These are phyloP conservation scores for Rhododendron kiyosumense DNA, from an alignment of 148 eudicot species.

Conservation along the genomic window DNA sequence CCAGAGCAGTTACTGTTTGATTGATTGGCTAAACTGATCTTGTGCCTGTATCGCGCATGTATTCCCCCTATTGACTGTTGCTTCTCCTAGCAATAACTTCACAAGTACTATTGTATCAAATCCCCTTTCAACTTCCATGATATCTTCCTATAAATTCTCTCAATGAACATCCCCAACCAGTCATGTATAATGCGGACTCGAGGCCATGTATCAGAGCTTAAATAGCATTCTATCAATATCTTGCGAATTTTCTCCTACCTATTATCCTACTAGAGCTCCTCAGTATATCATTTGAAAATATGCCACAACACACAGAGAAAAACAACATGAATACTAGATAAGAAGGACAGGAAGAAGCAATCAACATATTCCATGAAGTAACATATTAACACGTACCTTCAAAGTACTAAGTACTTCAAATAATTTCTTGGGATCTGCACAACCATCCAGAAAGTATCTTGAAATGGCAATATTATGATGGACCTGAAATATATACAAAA, in stretches of 20 bases:
- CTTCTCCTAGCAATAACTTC: background rate
- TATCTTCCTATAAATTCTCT: background rate
- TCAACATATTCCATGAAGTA: background rate
- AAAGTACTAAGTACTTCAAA: slow-evolving; percentile 52
- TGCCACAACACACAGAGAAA: background rate
- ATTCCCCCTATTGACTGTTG: background rate
- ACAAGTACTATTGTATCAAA: background rate
- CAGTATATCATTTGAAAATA: background rate
- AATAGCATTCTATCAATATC: background rate
- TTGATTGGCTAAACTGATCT: background rate
- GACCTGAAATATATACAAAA: slow-evolving; percentile 37
- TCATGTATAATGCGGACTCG: background rate
- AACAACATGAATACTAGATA: background rate
- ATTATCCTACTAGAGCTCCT: background rate
- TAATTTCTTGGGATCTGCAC: slow-evolving; percentile 68
- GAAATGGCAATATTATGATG: slow-evolving; percentile 70
- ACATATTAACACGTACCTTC: slow-evolving; percentile 50
- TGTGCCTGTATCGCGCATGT: background rate
- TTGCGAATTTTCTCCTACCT: background rate
- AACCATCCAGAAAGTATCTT: slow-evolving; percentile 65
- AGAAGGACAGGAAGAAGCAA: background rate
- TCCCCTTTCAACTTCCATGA: background rate
- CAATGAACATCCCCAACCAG: background rate
- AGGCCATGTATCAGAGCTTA: background rate
- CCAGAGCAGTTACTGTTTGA: background rate